These are phyloP conservation scores for Crithidia sp. DNA, from an alignment of 208 protist genomes.

Conservation along the genomic window DNA sequence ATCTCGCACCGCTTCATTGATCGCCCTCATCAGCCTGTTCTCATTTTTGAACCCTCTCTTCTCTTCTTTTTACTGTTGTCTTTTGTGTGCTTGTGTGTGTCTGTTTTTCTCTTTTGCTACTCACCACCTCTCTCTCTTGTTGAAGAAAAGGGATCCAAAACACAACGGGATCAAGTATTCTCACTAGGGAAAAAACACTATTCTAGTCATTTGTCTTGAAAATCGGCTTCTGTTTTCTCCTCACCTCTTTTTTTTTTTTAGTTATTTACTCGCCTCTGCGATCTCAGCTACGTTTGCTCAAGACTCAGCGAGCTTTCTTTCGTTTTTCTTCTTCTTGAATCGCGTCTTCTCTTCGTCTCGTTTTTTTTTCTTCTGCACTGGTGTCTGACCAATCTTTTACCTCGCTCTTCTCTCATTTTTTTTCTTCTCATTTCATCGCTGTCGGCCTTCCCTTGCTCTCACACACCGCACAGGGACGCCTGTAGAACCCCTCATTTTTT, in stretches of 20 bases:
- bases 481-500: not conserved
- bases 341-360: not conserved
- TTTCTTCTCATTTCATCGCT: not conserved
- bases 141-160: no score
- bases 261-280: not conserved
- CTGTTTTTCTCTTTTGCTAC: constrained; percentile 8
- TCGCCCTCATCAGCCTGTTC: no score
- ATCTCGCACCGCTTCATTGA: no score
- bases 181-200: not conserved
- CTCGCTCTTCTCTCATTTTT: not conserved
- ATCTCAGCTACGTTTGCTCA: not conserved
- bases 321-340: not conserved
- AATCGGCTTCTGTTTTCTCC: not conserved
- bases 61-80: not conserved
- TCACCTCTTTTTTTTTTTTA: not conserved
- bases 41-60: no score
- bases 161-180: no score
- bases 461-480: not conserved
- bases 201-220: constrained; percentile 4
- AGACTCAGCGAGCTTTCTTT: not conserved
- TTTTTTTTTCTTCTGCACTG: not conserved
- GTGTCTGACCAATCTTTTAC: not conserved
- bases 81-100: not conserved
- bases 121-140: not conserved
- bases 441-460: not conserved